phyloP scores from a whole-genome alignment of 345 rosid genomes.

The Citrus sinensis region DNA sequence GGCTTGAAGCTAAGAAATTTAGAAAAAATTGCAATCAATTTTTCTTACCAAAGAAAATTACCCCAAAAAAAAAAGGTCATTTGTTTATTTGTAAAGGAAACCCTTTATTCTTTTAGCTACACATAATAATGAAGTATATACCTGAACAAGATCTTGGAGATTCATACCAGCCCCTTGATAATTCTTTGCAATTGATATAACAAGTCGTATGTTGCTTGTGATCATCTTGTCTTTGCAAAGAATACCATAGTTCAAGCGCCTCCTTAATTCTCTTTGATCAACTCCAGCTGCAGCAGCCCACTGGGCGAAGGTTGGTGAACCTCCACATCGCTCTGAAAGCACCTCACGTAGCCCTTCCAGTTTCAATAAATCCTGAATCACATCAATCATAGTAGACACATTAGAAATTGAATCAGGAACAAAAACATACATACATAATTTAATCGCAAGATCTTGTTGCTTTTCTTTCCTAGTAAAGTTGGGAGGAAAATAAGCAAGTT shows the following conservation, averaged over 20 bases:
- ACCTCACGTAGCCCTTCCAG: conserved; percentile 76
- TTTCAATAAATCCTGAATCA: conserved; percentile 71
- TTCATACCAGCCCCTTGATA: conserved; percentile 89
- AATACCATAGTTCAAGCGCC: conserved; percentile 60
- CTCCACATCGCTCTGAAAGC: conserved; percentile 67
- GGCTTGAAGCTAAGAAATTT: background rate
- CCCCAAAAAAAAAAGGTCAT: background rate
- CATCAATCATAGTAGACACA: conserved; percentile 1
- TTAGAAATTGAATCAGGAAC: conserved; percentile 4
- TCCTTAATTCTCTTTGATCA: conserved; percentile 66
- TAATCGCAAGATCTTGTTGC: background rate
- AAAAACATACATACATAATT: background rate
- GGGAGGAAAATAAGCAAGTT: background rate
- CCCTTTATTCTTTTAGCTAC: background rate
- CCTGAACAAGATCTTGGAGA: conserved; percentile 98
- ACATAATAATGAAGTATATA: conserved; percentile 18
- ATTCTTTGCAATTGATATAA: conserved; percentile 91
- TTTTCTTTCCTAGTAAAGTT: background rate
- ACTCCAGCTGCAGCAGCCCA: conserved; percentile 97
- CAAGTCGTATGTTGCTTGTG: conserved; percentile 92
- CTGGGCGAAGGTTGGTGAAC: conserved; percentile 66
- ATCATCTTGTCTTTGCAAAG: conserved; percentile 92
- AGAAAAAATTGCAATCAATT: background rate
- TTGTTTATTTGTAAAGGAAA: background rate
- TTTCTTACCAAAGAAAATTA: background rate